Base-by-base conservation (phyloP, 192 early-diverging fungal genomes). In the Entomortierella lignicola region DNA sequence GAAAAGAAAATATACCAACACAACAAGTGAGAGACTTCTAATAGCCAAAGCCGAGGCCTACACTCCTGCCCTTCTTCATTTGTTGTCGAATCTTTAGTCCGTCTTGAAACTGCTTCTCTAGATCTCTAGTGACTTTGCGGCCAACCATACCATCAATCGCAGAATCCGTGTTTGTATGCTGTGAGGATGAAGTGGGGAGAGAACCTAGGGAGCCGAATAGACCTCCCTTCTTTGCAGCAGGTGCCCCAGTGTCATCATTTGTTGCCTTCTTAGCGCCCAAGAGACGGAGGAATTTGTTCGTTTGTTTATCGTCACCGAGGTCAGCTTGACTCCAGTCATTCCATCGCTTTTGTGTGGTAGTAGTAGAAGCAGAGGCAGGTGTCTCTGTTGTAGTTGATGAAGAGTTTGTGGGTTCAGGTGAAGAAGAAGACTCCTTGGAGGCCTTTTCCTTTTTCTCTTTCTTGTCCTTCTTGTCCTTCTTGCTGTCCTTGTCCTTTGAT, bases 251-350 rank as follows among this genome's bases (percentile, higher is more conserved):
- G 26, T 44, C 34, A 20, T 63, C 63, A 27, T 50, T 20, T 17
- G 43, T 54, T 1, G 55, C 18, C 50, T 77, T 77, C 67, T 91
- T 91, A 55, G 90, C 90, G 23, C 86, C 89, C 0, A 91, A 66
- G 21, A 91, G 81, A 20, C 88, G 84, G 66, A 91, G 62, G 64
- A 91, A 91, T 65, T 91, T 91, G 71, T 86, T 75, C 68, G 89
- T 88, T 26, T 87, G 83, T 37, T 77, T 81, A 17, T 82, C 77
- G 55, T 88, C 81, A 11, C 82, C 82, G 66, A 91, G 88, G 20
- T 84, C 81, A 0, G 90, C 90, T 60, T 87, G 79, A 20, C 61
- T 77, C 90, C 90, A 91, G 59, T 91, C 85, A 51, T 90, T 91
- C 90, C 90, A 91, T 20, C 84, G 59, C 54, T 81, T 63, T 25